Evolutionary conservation across 2,329 filamentous ascomycete species (phyloP), one percentile per base, ranked within the genome.

Genomic region (Fusarium avenaceum): DNA sequence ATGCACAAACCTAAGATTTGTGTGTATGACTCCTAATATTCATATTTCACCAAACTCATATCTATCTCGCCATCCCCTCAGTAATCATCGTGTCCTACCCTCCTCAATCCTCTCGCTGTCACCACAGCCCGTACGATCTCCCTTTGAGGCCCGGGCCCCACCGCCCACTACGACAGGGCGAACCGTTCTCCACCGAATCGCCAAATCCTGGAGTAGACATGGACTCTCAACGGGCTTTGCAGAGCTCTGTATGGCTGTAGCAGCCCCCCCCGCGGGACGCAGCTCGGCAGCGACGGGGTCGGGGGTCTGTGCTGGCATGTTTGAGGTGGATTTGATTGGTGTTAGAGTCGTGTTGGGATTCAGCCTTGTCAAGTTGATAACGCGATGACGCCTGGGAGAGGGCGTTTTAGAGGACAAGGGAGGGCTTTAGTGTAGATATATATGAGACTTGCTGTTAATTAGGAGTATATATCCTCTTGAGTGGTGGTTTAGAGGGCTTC

Each of bases 301-400:
- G 24, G 48, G 53, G 53, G 53, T 56, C 64, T 61, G 39, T 62
- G 40, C 51, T 57, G 47, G 39, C 53, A 45, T 44, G 39, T 57
- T 58, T 19, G 17, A 7, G 40, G 24, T 39, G 30, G 53, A 45
- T 47, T 47, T 44, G 57, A 69, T 69, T 69, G 67, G 67, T 24
- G 51, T 61, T 42, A 62, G 67, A 65, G 59, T 42, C 64, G 47
- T 52, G 48, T 39, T 54, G 55, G 63, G 47, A 51, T 63, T 72
- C 71, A 73, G 72, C 71, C 71, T 74, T 72, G 69, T 48, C 44
- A 50, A 58, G 38, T 49, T 32, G 53, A 69, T 63, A 64, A 57
- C 40, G 48, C 38, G 51, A 58, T 55, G 49, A 52, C 30, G 26
- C 45, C 43, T 53, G 50, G 35, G 40, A 33, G 45, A 61, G n/a